Evolutionary conservation across 805 yeast genomes (phyloP), one percentile per base, ranked within the genome.

Genomic region (Saccharomycodes ludwigii): DNA sequence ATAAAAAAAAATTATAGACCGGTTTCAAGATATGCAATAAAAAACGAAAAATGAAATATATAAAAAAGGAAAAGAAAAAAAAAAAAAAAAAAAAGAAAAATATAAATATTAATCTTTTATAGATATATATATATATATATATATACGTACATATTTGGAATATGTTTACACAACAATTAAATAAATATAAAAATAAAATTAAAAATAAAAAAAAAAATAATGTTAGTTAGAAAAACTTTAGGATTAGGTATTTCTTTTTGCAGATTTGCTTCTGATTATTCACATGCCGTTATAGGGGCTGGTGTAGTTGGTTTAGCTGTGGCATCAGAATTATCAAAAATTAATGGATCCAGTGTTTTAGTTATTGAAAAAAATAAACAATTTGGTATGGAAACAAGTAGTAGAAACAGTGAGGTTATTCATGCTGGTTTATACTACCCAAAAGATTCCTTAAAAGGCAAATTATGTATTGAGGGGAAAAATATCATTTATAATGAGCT

Each of bases 341-440:
- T 52, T 3, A 40, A 63, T n/a, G 51, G 62, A 4, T 66, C 67
- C 34, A 57, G 56, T 4, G 84, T 84, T 0, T 51, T 80, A 1
- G 48, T 86, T 7, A 50, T 85, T 2, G 96, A 85, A 43, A 73
- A 78, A 45, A 72, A 84, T 49, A 51, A 56, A 1, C 61, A 61
- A 21, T 50, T 73, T 30, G 95, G 95, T 2, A 66, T 69, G 41
- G 95, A 85, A 44, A 83, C 94, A 0, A 77, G 93, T 5, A 68
- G 88, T n/a, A 61, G 95, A 32, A 85, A 85, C 59, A 80, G 94
- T 2, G 96, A 86, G 47, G 96, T 86, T 17, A 77, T 85, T 16
- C 96, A 85, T 55, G 94, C 94, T 0, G 95, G 95, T 0, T 46
- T 85, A 5, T 86, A 86, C 50, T 79, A 81, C 46, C 93, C 94